Evolutionary conservation across 2,329 filamentous ascomycete species (phyloP), one percentile per base, ranked within the genome.

Genomic region (Fusarium xyrophilum): DNA sequence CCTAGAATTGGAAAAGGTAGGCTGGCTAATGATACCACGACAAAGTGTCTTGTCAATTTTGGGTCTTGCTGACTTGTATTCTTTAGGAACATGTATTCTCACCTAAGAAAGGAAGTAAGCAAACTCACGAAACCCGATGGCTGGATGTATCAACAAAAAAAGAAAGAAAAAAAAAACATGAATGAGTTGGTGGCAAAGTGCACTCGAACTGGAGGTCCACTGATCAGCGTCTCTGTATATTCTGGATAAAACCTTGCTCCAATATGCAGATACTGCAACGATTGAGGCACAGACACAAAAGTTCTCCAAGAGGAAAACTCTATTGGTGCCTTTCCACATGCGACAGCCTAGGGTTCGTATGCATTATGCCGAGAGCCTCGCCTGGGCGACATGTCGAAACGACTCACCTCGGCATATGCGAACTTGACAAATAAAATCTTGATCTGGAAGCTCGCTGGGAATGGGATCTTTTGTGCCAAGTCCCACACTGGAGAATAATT

Each of bases 351-450:
- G 35, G 23, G 30, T 39, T 32, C n/a, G 44, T 27, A 27, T 43
- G 13, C n/a, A 46, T 61, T 44, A 30, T 33, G 51, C 60, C 56
- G 39, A 42, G 44, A 53, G 36, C 35, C 33, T 57, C 30, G 23
- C 43, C n/a, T 35, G 35, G n/a, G 28, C 38, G 35, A 30, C 36
- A 47, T 56, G 44, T 43, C 35, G 38, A 43, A 58, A 42, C 33
- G 11, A 56, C 21, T 28, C 32, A 36, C 59, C 59, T 64, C 60
- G 60, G 60, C 36, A 51, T 39, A 32, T 43, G 60, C 51, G 56
- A 63, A 58, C 52, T 58, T 58, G 59, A 63, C 43, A 57, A 48
- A 63, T 51, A 27, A n/a, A 35, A 63, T 58, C 59, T 63, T 39
- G 59, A 63, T 58, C 21, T 42, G 60, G 60, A 63, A 63, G 59